These are phyloP conservation scores for Cladosporium austrohemisphaericum DNA, from an alignment of 2,329 filamentous ascomycete genomes.

Conservation along the genomic window DNA sequence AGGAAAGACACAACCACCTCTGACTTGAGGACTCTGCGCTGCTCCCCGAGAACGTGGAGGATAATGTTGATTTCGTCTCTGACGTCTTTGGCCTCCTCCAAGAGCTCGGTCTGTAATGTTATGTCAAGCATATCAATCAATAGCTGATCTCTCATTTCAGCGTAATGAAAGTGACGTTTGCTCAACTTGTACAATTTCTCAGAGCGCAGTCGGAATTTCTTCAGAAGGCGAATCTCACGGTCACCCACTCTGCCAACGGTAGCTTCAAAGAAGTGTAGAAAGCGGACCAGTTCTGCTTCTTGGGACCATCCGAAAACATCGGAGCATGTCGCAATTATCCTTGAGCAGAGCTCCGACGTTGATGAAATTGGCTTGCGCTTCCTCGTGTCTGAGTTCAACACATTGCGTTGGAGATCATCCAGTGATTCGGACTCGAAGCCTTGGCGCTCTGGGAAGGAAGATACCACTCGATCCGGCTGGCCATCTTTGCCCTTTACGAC, in stretches of 20 bases:
- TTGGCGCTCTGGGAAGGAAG: slow-evolving; percentile 57
- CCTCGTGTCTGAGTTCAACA: slow-evolving; percentile 64
- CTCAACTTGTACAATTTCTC: not conserved
- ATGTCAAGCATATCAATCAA: slow-evolving; percentile 56
- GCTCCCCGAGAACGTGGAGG: not conserved
- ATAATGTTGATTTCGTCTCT: slow-evolving; percentile 65
- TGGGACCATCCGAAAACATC: slow-evolving; percentile 54
- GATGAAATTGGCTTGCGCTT: slow-evolving; percentile 56
- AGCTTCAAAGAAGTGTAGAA: slow-evolving; percentile 64
- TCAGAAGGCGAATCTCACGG: slow-evolving; percentile 49
- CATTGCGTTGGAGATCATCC: slow-evolving; percentile 60
- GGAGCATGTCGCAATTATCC: slow-evolving; percentile 59
- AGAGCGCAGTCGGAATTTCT: slow-evolving; percentile 16
- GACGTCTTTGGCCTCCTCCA: slow-evolving; percentile 64
- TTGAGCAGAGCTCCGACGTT: slow-evolving; percentile 59
- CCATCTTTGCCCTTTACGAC: slow-evolving; percentile 43
- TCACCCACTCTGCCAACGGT: slow-evolving; percentile 53
- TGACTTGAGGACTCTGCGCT: not conserved
- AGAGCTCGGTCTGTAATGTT: slow-evolving; percentile 55
- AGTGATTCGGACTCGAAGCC: slow-evolving; percentile 60
- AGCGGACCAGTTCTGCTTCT: slow-evolving; percentile 39
- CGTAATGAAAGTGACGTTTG: not conserved
- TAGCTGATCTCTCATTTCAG: slow-evolving; percentile 43
- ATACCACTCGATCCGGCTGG: slow-evolving; percentile 53
- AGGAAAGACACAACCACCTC: not conserved